Percentiles rank a stretch among this genome's conserved stretches.
These are phyloP conservation scores for Globisporangium iwayamae DNA, from an alignment of 352 stramenopile species.

Conservation along the genomic window DNA sequence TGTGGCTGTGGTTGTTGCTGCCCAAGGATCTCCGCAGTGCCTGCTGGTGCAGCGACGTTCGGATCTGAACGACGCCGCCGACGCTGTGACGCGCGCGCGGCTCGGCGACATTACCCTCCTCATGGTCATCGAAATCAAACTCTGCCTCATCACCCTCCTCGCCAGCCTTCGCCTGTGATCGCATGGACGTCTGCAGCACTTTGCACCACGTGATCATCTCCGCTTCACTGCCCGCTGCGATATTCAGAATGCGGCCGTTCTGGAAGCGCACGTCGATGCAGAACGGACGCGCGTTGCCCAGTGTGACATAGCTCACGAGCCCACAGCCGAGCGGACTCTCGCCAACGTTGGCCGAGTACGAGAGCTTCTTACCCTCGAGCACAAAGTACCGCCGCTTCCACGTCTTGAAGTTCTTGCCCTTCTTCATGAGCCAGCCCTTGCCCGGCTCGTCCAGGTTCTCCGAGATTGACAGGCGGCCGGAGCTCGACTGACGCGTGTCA, in stretches of 20 bases:
- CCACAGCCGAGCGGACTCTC: conserved; percentile 41
- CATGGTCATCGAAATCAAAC: conserved; percentile 54
- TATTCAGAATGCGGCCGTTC: conserved; percentile 59
- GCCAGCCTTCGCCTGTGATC: conserved; percentile 20
- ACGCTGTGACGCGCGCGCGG: conserved; percentile 7
- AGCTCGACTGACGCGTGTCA: conserved; percentile 4
- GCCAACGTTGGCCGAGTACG: conserved; percentile 42
- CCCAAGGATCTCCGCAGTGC: not conserved
- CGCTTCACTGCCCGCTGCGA: conserved; percentile 44
- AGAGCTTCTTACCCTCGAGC: conserved; percentile 52
- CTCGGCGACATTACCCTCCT: conserved; percentile 23
- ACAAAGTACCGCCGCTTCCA: conserved; percentile 68
- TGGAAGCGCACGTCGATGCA: conserved; percentile 61
- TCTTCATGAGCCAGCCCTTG: conserved; percentile 53
- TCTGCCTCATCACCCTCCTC: conserved; percentile 23
- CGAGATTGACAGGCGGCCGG: not conserved
- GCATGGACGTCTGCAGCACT: conserved; percentile 41
- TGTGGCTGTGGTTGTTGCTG: not conserved
- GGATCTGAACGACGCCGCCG: not conserved
- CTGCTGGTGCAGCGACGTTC: conserved; percentile 5
- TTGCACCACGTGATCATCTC: conserved; percentile 66
- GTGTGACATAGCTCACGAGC: conserved; percentile 43
- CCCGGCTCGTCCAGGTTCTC: conserved; percentile 20
- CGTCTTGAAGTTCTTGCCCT: conserved; percentile 59
- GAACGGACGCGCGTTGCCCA: conserved; percentile 65